Base-by-base conservation (phyloP, 208 protist genomes). In the Leishmania lainsoni region DNA sequence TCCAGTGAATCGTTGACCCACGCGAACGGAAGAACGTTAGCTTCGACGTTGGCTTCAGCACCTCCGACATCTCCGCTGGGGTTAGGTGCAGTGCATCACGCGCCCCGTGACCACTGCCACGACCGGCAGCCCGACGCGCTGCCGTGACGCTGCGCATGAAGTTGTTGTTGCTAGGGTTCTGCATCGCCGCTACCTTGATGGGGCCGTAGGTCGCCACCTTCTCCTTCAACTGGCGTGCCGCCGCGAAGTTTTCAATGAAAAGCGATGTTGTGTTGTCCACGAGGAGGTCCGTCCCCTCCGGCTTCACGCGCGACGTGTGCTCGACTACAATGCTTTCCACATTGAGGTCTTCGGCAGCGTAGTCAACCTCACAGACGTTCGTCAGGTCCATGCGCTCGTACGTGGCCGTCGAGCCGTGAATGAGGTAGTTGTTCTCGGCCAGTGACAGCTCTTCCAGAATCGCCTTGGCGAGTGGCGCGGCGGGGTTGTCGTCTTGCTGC, bases 171-270 rank as follows among this genome's bases (percentile, higher is more conserved):
- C 77, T 87, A 9, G 87, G 69, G 80, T 86, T 92, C 83, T 91
- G 89, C 81, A 91, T 85, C 68, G 83, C 83, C 6, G 86, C 87
- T n/a, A 91, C 85, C 73, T 89, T 86, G 49, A 83, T 76, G 9
- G 81, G 78, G 29, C 88, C 89, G 70, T 91, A 88, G 75, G 91
- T 78, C 45, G 79, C 81, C 59, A 96, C 81, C 63, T 91, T 86
- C 56, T 91, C 83, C 82, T 89, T 92, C 48, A 97, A 76, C 69
- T 89, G 88, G 5, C 93, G 92, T n/a, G 93, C 93, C 39, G 90
- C 92, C 39, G 90, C 91, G 79, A 97, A 97, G 86, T 97, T 97
- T 76, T 97, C 93, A 80, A 97, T 94, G 86, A 89, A 94, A 26
- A 97, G 86, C 20, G 93, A 91, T 12, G 93, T 94, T 12, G 92